Conservation (phyloP, 2,329 filamentous ascomycete species). For the Chrysosporium keratinophilum region DNA sequence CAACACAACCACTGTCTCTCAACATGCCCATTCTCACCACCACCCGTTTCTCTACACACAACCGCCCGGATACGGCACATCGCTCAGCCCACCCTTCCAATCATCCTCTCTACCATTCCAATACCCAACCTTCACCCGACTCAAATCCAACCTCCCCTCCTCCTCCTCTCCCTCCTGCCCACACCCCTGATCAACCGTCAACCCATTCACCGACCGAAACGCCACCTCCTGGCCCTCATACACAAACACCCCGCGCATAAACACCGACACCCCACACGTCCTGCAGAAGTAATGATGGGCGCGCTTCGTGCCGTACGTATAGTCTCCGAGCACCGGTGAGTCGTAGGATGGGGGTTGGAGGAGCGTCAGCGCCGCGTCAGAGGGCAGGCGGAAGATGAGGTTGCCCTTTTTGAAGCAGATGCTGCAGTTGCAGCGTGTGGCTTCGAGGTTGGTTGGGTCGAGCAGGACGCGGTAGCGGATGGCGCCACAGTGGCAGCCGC, state of each 20-base stretch:
- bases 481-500: slow-evolving; percentile 16
- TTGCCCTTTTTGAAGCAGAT: slow-evolving; percentile 16
- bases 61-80: slow-evolving; percentile 12
- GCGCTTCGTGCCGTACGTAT: slow-evolving; percentile 8
- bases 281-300: slow-evolving; percentile 15
- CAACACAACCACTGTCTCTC: neutral
- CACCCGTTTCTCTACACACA: slow-evolving; percentile 5
- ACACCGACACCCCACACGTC: slow-evolving; percentile 14
- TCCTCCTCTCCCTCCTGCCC: neutral
- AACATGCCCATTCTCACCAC: neutral
- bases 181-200: slow-evolving; percentile 12
- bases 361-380: slow-evolving; percentile 3
- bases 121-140: slow-evolving; percentile 13
- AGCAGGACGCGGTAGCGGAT: slow-evolving; percentile 16
- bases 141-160: slow-evolving; percentile 11
- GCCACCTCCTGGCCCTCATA: neutral
- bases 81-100: slow-evolving; percentile 8
- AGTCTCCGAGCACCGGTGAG: slow-evolving; percentile 8
- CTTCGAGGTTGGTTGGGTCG: slow-evolving; percentile 14
- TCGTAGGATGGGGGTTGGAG: slow-evolving; percentile 10
- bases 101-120: slow-evolving; percentile 12
- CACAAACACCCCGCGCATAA: neutral
- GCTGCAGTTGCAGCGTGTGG: slow-evolving; percentile 14
- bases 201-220: slow-evolving; percentile 10
- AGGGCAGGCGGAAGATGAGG: slow-evolving; percentile 1